Percentiles rank a stretch among this genome's conserved stretches.
phyloP scores from a whole-genome alignment of 2,329 filamentous ascomycete genomes.

The Aspergillus proliferans region DNA sequence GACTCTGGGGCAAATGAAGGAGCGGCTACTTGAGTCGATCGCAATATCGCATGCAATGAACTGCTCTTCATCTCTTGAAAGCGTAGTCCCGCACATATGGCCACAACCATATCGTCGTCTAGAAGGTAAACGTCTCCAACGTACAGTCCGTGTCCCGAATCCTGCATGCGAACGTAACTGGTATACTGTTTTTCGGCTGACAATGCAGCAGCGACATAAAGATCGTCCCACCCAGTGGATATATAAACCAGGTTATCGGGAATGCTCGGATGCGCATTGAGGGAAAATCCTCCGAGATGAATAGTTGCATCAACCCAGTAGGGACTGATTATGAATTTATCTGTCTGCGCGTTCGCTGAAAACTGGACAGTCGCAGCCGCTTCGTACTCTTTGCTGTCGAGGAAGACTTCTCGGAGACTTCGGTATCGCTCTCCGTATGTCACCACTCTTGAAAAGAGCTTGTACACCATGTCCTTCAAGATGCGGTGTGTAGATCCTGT shows the following conservation, averaged over 20 bases:
- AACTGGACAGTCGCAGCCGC: constrained; percentile 17
- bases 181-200: neutral
- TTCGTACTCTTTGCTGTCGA: constrained; percentile 17
- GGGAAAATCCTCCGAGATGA: constrained; percentile 21
- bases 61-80: neutral
- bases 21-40: neutral
- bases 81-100: neutral
- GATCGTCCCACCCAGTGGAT: neutral
- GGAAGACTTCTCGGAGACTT: constrained; percentile 20
- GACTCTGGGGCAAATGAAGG: no score
- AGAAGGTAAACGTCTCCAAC: neutral
- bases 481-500: constrained; percentile 10
- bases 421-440: constrained; percentile 20
- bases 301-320: constrained; percentile 14
- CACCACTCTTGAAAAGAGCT: constrained; percentile 21
- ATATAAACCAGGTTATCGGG: neutral
- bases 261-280: constrained; percentile 9
- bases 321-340: constrained; percentile 13
- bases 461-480: constrained; percentile 17
- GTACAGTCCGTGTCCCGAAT: neutral
- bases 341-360: neutral
- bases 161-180: neutral
- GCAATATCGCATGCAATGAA: neutral
- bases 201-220: neutral
- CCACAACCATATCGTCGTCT: neutral